Evolutionary conservation across 2,329 filamentous ascomycete species (phyloP).

Genomic region (Purpureocillium lavendulum): DNA sequence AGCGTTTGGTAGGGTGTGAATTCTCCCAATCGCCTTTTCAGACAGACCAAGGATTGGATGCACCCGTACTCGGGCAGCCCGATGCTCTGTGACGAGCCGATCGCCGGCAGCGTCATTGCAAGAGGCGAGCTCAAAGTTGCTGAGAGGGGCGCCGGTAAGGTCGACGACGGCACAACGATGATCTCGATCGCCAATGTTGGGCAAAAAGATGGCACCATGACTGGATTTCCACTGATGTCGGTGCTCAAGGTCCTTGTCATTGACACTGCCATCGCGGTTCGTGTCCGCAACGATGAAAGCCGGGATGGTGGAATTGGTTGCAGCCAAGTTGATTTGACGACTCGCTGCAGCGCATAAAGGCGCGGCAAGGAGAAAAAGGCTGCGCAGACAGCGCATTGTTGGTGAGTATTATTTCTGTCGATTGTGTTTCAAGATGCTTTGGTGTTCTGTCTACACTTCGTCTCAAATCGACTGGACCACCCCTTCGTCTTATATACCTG

Average conservation of each 20-base stretch:
- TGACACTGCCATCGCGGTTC: slow-evolving; percentile 9
- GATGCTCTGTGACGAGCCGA: neutral
- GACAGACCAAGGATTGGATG: neutral
- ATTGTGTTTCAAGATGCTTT: no score
- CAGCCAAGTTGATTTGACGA: no score
- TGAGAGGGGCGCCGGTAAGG: neutral
- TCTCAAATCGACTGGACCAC: no score
- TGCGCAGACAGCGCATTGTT: no score
- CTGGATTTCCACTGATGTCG: slow-evolving; percentile 5
- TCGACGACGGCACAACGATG: slow-evolving; percentile 3
- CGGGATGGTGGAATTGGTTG: no score
- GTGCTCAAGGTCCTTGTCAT: slow-evolving; percentile 3
- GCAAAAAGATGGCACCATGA: slow-evolving; percentile 9
- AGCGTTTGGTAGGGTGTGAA: no score
- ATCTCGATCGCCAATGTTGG: slow-evolving; percentile 9
- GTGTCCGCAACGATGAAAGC: slow-evolving; percentile 8
- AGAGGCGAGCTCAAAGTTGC: neutral
- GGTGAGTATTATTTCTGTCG: no score
- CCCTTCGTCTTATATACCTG: no score
- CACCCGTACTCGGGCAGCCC: neutral
- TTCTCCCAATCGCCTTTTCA: no score
- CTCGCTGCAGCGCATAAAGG: no score
- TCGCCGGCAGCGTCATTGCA: slow-evolving; percentile 3
- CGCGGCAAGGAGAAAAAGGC: no score
- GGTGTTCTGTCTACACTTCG: no score